Conservation (phyloP, 1,284 basidiomycete species). For the Coniferiporia sulphurascens region DNA sequence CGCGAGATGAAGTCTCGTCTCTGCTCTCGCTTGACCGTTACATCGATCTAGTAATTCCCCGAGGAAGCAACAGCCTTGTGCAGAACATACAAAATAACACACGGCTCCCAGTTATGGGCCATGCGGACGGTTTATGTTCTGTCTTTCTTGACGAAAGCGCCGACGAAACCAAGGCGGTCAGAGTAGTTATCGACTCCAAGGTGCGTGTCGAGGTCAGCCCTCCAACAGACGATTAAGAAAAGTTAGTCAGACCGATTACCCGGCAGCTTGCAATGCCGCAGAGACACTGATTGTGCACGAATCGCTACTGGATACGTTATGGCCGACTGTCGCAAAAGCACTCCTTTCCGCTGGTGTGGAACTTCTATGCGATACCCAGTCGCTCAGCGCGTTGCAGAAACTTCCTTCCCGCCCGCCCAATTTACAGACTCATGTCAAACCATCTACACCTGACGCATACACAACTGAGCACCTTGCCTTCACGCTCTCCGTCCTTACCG, state of each 20-base stretch:
- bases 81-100: constrained; percentile 86
- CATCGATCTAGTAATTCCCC: constrained; percentile 96
- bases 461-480: constrained; percentile 85
- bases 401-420: constrained; percentile 32
- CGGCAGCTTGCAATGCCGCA: constrained; percentile 92
- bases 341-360: constrained; percentile 70
- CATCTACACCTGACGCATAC: constrained; percentile 64
- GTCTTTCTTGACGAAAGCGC: constrained; percentile 88
- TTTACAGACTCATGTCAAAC: constrained; percentile 43
- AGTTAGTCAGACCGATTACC: constrained; percentile 75
- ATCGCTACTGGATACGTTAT: constrained; percentile 63
- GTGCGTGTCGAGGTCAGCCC: constrained; percentile 19
- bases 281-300: constrained; percentile 90
- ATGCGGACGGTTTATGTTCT: constrained; percentile 93
- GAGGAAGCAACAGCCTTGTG: constrained; percentile 92
- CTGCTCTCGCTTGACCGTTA: constrained; percentile 85
- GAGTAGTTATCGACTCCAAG: constrained; percentile 88
- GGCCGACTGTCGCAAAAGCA: constrained; percentile 74
- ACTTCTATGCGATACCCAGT: constrained; percentile 72
- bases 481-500: constrained; percentile 74
- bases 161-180: constrained; percentile 69
- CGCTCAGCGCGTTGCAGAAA: constrained; percentile 48
- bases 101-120: constrained; percentile 97
- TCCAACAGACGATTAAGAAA: neutral
- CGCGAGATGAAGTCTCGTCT: constrained; percentile 86